Conservation (phyloP, 176 grass and related monocot species). For the Rhipidocladum racemiflorum region DNA sequence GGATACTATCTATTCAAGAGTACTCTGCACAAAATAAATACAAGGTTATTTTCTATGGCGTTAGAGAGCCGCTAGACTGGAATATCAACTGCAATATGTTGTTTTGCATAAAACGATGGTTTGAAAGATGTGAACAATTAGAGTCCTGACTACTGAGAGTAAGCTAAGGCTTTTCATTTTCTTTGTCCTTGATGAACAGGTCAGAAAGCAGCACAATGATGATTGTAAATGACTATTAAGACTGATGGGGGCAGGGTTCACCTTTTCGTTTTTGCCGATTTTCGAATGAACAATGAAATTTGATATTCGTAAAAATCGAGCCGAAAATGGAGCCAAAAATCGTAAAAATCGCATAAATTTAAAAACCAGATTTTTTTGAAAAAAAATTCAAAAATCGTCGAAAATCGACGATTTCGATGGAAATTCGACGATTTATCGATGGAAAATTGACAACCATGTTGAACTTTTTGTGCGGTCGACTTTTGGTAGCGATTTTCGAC, state of each 20-base stretch:
- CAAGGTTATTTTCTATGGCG: background rate
- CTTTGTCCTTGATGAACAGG: constrained; percentile 45
- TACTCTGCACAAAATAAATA: background rate
- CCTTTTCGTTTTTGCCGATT: too few species aligned
- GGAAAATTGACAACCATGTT: too few species aligned
- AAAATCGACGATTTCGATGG: too few species aligned
- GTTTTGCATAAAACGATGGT: background rate
- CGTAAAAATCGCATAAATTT: too few species aligned
- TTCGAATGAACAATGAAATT: too few species aligned
- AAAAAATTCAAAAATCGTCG: too few species aligned
- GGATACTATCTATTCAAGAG: background rate
- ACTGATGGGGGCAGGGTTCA: constrained; percentile 96
- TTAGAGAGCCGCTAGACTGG: background rate
- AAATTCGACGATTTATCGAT: too few species aligned
- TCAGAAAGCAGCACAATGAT: constrained; percentile 89
- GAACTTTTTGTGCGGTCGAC: too few species aligned
- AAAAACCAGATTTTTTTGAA: too few species aligned
- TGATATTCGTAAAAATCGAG: too few species aligned
- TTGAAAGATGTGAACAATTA: background rate
- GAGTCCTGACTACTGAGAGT: background rate
- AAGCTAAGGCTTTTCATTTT: background rate
- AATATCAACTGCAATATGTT: constrained; percentile 1
- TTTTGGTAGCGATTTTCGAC: too few species aligned
- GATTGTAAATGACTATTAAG: constrained; percentile 89
- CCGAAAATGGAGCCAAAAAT: too few species aligned